These are phyloP conservation scores for Mortierella hygrophila DNA, from an alignment of 192 early-diverging fungal species.

Conservation along the genomic window DNA sequence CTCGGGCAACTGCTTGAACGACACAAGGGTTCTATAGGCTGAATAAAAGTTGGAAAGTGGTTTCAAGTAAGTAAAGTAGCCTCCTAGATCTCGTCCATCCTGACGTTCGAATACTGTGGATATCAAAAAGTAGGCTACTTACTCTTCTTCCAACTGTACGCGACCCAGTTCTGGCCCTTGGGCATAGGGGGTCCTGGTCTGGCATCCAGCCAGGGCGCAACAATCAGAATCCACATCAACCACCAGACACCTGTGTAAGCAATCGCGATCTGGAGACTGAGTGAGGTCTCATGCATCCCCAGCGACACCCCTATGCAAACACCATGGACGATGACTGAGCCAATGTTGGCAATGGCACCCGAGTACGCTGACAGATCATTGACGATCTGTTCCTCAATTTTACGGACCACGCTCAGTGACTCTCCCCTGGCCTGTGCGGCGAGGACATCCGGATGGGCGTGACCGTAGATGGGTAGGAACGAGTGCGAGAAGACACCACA, in stretches of 20 bases:
- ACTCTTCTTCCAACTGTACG: conserved; percentile 43
- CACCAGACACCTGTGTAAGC: conserved; percentile 60
- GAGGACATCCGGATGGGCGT: conserved; percentile 37
- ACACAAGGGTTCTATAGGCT: conserved; percentile 57
- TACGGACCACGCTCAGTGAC: not conserved
- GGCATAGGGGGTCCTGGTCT: conserved; percentile 59
- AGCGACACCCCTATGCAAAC: conserved; percentile 16
- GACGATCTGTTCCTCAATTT: conserved; percentile 11
- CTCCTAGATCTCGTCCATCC: no score
- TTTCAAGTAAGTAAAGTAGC: not conserved
- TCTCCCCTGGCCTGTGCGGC: not conserved
- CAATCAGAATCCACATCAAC: conserved; percentile 45
- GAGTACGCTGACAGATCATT: conserved; percentile 43
- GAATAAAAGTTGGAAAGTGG: not conserved
- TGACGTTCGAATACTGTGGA: no score
- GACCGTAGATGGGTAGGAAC: conserved; percentile 51
- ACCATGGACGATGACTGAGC: conserved; percentile 12
- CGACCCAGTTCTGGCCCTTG: conserved; percentile 49
- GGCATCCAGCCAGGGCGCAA: conserved; percentile 32
- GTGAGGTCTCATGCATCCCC: not conserved
- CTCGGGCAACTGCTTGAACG: conserved; percentile 59
- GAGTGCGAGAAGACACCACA: conserved; percentile 52
- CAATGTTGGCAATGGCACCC: conserved; percentile 8
- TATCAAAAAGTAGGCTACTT: not conserved
- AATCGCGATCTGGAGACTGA: conserved; percentile 47